phyloP scores from a whole-genome alignment of 768 basidiomycete species.

The Inosperma sp. region DNA sequence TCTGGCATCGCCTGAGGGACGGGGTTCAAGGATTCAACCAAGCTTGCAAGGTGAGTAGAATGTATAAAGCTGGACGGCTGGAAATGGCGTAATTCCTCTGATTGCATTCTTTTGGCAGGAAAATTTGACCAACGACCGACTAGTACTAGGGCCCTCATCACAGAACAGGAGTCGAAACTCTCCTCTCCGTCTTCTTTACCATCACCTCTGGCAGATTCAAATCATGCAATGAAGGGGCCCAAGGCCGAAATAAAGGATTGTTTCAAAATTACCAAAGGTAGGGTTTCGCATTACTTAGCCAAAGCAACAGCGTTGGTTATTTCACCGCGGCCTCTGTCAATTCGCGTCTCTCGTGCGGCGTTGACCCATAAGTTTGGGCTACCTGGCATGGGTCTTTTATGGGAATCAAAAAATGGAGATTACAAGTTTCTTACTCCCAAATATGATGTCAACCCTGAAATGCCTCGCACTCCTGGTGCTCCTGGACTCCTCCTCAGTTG shows the following conservation, averaged over 20 bases:
- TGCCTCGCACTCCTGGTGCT: conserved; percentile 13
- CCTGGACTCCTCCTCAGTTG: conserved; percentile 16
- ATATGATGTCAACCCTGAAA: conserved; percentile 11
- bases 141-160: too few species aligned
- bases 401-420: conserved; percentile 11
- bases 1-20: too few species aligned
- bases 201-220: neutral
- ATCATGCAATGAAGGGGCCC: neutral
- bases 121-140: too few species aligned
- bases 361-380: conserved; percentile 11
- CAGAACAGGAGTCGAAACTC: too few species aligned
- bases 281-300: conserved; percentile 5
- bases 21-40: too few species aligned
- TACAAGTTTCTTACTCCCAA: conserved; percentile 12
- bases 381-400: conserved; percentile 16
- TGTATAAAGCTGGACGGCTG: too few species aligned
- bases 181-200: neutral
- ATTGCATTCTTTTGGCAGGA: too few species aligned
- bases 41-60: too few species aligned
- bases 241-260: conserved; percentile 5
- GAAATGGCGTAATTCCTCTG: too few species aligned
- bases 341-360: conserved; percentile 12
- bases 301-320: conserved; percentile 2
- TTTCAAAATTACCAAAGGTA: neutral
- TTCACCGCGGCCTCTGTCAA: neutral